phyloP scores from a whole-genome alignment of 208 protist genomes.

The Leishmania braziliensis region DNA sequence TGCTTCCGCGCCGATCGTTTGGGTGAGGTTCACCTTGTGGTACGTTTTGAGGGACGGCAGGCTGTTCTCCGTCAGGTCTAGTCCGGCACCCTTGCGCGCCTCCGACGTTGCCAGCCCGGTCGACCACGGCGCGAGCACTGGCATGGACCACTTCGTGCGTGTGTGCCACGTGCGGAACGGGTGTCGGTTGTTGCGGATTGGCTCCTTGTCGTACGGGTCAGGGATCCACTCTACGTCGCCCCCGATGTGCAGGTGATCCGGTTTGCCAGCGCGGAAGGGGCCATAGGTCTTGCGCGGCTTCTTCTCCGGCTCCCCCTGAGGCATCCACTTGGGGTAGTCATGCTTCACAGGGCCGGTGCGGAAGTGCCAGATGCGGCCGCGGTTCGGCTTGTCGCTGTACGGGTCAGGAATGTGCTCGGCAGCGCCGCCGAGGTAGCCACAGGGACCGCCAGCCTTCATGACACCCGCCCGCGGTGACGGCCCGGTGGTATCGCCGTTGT shows the following conservation, averaged over 20 bases:
- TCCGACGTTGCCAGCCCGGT: constrained; percentile 82
- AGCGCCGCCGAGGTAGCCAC: constrained; percentile 68
- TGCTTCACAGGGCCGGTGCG: constrained; percentile 67
- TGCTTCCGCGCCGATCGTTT: constrained; percentile 81
- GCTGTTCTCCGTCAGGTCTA: constrained; percentile 62
- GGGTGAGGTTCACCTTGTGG: constrained; percentile 58
- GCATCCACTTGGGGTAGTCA: constrained; percentile 83
- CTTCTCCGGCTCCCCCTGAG: constrained; percentile 64
- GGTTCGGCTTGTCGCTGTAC: constrained; percentile 70
- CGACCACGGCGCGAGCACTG: constrained; percentile 79
- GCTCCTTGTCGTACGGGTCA: constrained; percentile 74
- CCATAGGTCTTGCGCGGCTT: constrained; percentile 55
- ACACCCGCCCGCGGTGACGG: constrained; percentile 39
- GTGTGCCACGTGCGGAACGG: constrained; percentile 92
- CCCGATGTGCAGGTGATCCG: constrained; percentile 46
- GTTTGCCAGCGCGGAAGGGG: constrained; percentile 81
- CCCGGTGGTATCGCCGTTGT: constrained; percentile 23
- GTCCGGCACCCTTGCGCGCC: constrained; percentile 53
- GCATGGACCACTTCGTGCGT: constrained; percentile 89
- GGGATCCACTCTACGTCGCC: constrained; percentile 85
- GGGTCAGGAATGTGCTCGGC: constrained; percentile 85
- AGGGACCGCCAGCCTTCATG: constrained; percentile 72
- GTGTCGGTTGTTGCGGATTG: constrained; percentile 53
- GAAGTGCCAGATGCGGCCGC: constrained; percentile 77
- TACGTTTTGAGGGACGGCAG: constrained; percentile 67